Percentiles rank a stretch among this genome's conserved stretches.
Evolutionary conservation across 2,329 filamentous ascomycete genomes (phyloP).

Genomic region (Tolypocladium endophyticum): DNA sequence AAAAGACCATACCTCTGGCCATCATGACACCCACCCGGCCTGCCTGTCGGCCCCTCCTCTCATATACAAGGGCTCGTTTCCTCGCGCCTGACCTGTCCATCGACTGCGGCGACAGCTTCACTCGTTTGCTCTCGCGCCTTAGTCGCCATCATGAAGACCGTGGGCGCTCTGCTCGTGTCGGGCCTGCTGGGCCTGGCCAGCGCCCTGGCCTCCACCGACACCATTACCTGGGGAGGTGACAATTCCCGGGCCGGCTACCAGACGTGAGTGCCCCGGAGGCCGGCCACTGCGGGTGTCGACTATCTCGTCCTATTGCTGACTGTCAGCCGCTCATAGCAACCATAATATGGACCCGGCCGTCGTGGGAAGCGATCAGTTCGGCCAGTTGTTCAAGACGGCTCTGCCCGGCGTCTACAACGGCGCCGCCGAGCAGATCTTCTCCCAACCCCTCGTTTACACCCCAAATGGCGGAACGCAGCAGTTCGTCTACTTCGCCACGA

Average conservation of each 20-base stretch:
- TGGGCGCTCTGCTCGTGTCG: constrained; percentile 17
- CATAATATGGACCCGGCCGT: constrained; percentile 54
- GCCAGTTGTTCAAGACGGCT: constrained; percentile 39
- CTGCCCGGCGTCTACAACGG: constrained; percentile 42
- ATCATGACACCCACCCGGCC: background rate
- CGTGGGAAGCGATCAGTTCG: constrained; percentile 43
- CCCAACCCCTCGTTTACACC: constrained; percentile 40
- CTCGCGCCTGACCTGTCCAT: background rate
- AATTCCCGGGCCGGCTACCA: constrained; percentile 43
- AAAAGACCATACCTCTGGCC: background rate
- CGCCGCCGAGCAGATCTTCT: constrained; percentile 39
- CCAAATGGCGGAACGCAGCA: constrained; percentile 32
- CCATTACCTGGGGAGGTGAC: constrained; percentile 50
- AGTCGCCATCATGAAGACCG: constrained; percentile 12
- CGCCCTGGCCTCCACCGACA: constrained; percentile 36
- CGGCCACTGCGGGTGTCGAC: background rate
- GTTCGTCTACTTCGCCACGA: constrained; percentile 45
- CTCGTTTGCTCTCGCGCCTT: background rate
- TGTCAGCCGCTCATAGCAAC: constrained; percentile 22
- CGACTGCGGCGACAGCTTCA: background rate
- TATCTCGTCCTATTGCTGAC: background rate
- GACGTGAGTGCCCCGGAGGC: constrained; percentile 24
- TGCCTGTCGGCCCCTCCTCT: background rate
- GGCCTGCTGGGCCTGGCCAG: constrained; percentile 20
- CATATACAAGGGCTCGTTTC: background rate